Evolutionary conservation across 208 protist genomes (phyloP).

Genomic region (Naegleria fowleri): DNA sequence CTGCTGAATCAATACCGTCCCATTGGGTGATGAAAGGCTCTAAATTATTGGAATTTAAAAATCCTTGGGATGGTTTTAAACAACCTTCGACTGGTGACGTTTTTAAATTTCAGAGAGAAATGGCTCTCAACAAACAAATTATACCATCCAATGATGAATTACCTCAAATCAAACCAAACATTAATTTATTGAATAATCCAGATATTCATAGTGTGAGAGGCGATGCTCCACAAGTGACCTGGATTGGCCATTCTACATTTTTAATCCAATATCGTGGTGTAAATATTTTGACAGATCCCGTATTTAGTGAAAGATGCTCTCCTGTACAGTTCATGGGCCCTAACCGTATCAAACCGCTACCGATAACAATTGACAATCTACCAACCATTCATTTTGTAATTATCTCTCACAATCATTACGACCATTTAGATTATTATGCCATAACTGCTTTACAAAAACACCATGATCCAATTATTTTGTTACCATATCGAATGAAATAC

Average conservation of each 20-base stretch:
- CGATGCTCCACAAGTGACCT: slow-evolving; percentile 43
- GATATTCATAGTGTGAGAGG: neutral
- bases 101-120: slow-evolving; percentile 1
- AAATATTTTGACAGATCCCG: slow-evolving; percentile 72
- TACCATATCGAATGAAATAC: slow-evolving; percentile 56
- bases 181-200: neutral
- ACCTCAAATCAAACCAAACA: neutral
- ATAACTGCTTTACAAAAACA: slow-evolving; percentile 44
- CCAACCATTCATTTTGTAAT: slow-evolving; percentile 63
- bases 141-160: neutral
- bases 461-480: slow-evolving; percentile 50
- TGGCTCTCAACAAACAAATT: neutral
- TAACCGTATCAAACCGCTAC: slow-evolving; percentile 43
- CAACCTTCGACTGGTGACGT: neutral
- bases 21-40: neutral
- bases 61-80: neutral
- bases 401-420: slow-evolving; percentile 77
- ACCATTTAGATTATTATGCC: slow-evolving; percentile 62
- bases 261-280: slow-evolving; percentile 62
- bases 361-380: slow-evolving; percentile 49
- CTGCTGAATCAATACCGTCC: neutral
- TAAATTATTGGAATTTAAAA: neutral
- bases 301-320: slow-evolving; percentile 58
- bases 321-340: slow-evolving; percentile 59
- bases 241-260: slow-evolving; percentile 65